Base-by-base conservation (phyloP, 805 yeast species). In the Metschnikowia bowlesiae region DNA sequence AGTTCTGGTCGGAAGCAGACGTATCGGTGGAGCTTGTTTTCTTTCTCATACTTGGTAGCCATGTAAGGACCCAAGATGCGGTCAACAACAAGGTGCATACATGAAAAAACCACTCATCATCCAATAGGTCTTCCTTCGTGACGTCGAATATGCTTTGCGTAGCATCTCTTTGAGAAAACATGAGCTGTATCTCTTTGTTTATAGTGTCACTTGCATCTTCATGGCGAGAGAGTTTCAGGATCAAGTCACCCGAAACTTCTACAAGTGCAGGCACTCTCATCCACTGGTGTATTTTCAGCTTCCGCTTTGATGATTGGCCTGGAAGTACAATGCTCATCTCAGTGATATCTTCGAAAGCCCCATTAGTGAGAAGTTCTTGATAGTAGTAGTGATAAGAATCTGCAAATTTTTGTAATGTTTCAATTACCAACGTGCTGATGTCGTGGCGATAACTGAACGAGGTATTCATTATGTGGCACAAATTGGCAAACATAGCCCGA, bases 31-130 rank as follows among this genome's bases (percentile, higher is more conserved):
- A 66, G 42, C 66, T 69, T 1, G 73, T 65, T 18, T 59, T 60
- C 47, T 79, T 77, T 48, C 79, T 71, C 60, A 83, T 65, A 5
- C 61, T 61, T 0, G 87, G 85, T 40, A 87, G 70, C 87, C 90
- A 84, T 14, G 70, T 58, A 38, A 80, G 63, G 2, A 83, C 68
- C 83, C 89, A 81, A 14, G 73, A 67, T 1, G 84, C 55, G 4
- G 86, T 78, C 11, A 79, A 71, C 16, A 82, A 68, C 40, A 87
- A 68, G 47, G 81, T 68, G 10, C 84, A 70, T 3, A 83, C 70
- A 18, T 77, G 74, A 44, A 75, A 74, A 54, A 83, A 74, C 11
- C 80, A 71, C 11, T 75, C 75, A 14, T 70, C 62, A 52, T 82
- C 87, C 40, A 87, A 68, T 11, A 81, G 60, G 53, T 84, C 88